A percentile compares a stretch with the other conserved stretches of the same genome.
Conservation (phyloP, 768 basidiomycete species). For the Suillus lakei region DNA sequence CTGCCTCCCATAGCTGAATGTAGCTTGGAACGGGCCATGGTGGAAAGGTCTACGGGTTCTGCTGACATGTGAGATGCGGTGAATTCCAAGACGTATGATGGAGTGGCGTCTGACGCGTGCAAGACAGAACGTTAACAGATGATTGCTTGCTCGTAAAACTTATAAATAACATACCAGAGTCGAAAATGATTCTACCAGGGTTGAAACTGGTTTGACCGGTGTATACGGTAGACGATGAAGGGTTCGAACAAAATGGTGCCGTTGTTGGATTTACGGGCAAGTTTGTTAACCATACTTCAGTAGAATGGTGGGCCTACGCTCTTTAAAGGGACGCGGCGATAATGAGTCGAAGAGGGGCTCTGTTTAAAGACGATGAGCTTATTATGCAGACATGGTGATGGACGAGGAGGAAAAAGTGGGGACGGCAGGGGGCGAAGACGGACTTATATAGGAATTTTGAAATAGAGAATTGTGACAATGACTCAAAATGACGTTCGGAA, state of each 20-base stretch:
- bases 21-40: conserved; percentile 77
- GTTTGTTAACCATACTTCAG: conserved; percentile 82
- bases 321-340: conserved; percentile 29
- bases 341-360: conserved; percentile 13
- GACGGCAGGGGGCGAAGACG: conserved; percentile 27
- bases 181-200: conserved; percentile 26
- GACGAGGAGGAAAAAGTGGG: conserved; percentile 26
- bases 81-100: conserved; percentile 11
- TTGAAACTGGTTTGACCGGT: conserved; percentile 44
- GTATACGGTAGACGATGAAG: conserved; percentile 88
- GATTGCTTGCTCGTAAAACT: too few species aligned
- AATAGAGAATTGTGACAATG: conserved; percentile 35
- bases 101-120: conserved; percentile 24
- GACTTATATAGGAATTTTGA: conserved; percentile 51
- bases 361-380: conserved; percentile 22
- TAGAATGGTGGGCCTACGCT: conserved; percentile 33
- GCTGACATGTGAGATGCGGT: conserved; percentile 48
- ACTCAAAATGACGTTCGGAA: conserved; percentile 37
- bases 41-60: conserved; percentile 54
- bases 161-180: conserved; percentile 23
- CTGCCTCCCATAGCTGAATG: conserved; percentile 63
- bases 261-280: conserved; percentile 80
- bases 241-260: conserved; percentile 88
- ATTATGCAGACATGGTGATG: conserved; percentile 45
- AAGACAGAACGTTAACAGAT: conserved; percentile 12